Base-by-base conservation (phyloP, 106 monocot species). In the Triglochin maritima region DNA sequence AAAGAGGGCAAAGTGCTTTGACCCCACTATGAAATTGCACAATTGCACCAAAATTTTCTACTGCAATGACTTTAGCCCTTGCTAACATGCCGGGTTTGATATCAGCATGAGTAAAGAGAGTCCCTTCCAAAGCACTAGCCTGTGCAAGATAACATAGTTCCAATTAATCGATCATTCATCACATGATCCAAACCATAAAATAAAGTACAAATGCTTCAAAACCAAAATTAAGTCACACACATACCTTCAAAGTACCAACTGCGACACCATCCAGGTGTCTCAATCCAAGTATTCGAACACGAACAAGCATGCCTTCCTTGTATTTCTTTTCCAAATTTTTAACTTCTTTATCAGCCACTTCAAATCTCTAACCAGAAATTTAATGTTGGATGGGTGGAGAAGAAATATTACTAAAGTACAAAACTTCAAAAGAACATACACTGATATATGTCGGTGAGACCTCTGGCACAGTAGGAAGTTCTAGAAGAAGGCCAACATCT, bases 11-110 rank as follows among this genome's bases (percentile, higher is more conserved):
- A 68, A 98, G 88, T 50, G 91, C 96, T 78, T 98, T 98, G 29
- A 98, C 82, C 57, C 96, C 88, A 88, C 88, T 84, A n/a, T 82
- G 70, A 17, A 91, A 84, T 75, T 86, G 91, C 14, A 98, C 79
- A 55, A 86, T 80, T 29, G 91, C 96, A 67, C 96, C 88, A 77
- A 86, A 91, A 14, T 43, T 70, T 49, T 86, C 88, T 15, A 98
- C 91, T 57, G 79, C 65, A 70, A 86, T 79, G 45, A 98, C 86
- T 65, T 91, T 86, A 63, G 86, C 91, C 66, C 74, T 91, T 58
- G 84, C 80, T 71, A 88, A 13, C 91, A 98, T 98, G 12, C 96
- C 96, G 84, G 96, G 91, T 72, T 86, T 91, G 7, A 91, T 88
- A 88, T 98, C 96, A 4, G 85, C 80, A 82, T 98, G 91, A 46